A percentile compares a stretch with the other conserved stretches of the same genome.
Conservation (phyloP, 306 rosid genomes). For the Pterocarpus santalinus region DNA sequence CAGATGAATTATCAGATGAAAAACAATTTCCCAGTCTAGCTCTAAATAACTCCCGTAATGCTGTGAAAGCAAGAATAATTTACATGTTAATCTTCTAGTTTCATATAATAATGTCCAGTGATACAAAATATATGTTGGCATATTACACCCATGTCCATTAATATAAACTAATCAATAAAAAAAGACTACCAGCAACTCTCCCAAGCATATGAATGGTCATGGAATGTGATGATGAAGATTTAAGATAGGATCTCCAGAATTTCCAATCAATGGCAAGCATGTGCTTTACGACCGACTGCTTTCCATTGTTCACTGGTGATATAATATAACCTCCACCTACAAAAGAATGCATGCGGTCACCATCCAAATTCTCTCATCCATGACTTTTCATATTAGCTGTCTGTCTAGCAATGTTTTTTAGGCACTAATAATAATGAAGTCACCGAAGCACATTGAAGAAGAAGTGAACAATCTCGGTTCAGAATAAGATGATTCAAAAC, state of each 20-base stretch:
- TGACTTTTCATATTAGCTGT: slow-evolving; percentile 16
- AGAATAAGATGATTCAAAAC: slow-evolving; percentile 39
- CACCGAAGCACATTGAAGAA: not conserved
- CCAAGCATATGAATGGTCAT: slow-evolving; percentile 88
- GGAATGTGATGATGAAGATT: slow-evolving; percentile 78
- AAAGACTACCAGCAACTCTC: slow-evolving; percentile 81
- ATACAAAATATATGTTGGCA: slow-evolving; percentile 29
- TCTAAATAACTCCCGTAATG: slow-evolving; percentile 78
- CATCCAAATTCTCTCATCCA: slow-evolving; percentile 24
- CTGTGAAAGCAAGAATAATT: slow-evolving; percentile 57
- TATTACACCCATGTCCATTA: slow-evolving; percentile 9
- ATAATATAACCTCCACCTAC: slow-evolving; percentile 95
- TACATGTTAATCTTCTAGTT: slow-evolving; percentile 23
- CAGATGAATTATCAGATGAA: slow-evolving; percentile 62
- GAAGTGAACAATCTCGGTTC: not conserved
- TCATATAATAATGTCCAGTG: not conserved
- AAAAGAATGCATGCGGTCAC: slow-evolving; percentile 49
- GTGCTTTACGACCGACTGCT: slow-evolving; percentile 88
- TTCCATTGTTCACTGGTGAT: slow-evolving; percentile 82
- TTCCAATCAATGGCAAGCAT: slow-evolving; percentile 99
- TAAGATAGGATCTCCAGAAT: slow-evolving; percentile 82
- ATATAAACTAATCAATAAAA: slow-evolving; percentile 34
- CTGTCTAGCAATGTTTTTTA: slow-evolving; percentile 17
- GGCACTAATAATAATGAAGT: not conserved
- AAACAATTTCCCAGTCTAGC: slow-evolving; percentile 63